Evolutionary conservation across 2,329 filamentous ascomycete genomes (phyloP).

Genomic region (Acarospora socialis): DNA sequence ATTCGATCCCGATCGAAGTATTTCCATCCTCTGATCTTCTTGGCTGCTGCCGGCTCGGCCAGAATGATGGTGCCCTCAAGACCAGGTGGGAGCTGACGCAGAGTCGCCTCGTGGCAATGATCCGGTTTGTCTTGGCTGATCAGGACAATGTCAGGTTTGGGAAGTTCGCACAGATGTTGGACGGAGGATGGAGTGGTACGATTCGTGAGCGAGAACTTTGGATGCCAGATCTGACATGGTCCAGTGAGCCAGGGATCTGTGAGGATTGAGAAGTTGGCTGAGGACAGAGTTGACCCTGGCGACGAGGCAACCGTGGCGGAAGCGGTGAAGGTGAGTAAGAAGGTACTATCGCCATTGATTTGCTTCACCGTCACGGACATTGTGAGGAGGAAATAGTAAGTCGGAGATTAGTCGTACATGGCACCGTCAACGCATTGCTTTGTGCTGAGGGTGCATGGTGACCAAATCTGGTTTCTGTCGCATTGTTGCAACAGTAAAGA

Average conservation of each 20-base stretch:
- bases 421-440: too few species aligned
- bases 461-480: too few species aligned
- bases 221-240: conserved; percentile 44
- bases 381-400: conserved; percentile 3
- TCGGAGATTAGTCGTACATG: too few species aligned
- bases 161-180: conserved; percentile 39
- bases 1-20: conserved; percentile 44
- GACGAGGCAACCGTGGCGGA: conserved; percentile 5
- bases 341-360: conserved; percentile 22
- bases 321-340: conserved; percentile 21
- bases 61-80: conserved; percentile 47
- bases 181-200: conserved; percentile 44
- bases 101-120: conserved; percentile 55
- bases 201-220: conserved; percentile 45
- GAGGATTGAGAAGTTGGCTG: conserved; percentile 45
- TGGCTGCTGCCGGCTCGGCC: conserved; percentile 50
- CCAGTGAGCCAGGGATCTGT: conserved; percentile 59
- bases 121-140: conserved; percentile 51
- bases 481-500: too few species aligned
- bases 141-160: conserved; percentile 41
- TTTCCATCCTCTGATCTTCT: conserved; percentile 51
- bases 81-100: conserved; percentile 45
- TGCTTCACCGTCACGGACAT: conserved; percentile 19
- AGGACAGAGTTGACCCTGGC: too few species aligned
- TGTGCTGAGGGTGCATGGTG: too few species aligned